Evolutionary conservation across 1,139 yeast species (phyloP).

Genomic region (Candida sanyaensis): DNA sequence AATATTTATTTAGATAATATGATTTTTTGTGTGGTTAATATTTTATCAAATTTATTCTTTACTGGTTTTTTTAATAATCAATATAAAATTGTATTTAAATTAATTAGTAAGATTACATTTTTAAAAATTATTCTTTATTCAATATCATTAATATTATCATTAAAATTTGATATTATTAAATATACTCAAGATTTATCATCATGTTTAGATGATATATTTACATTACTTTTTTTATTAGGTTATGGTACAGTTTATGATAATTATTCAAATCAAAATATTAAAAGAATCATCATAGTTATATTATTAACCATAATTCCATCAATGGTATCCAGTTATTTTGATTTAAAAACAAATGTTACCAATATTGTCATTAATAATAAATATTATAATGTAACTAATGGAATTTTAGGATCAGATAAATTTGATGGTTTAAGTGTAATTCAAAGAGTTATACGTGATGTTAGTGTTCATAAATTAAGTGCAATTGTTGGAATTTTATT

Average conservation of each 20-base stretch:
- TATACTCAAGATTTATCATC: slow-evolving; percentile 8
- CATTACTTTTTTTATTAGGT: slow-evolving; percentile 10
- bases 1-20: slow-evolving; percentile 7
- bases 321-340: slow-evolving; percentile 8
- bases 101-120: slow-evolving; percentile 3
- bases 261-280: slow-evolving; percentile 1
- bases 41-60: slow-evolving; percentile 2
- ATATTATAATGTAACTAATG: slow-evolving; percentile 8
- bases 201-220: slow-evolving; percentile 10
- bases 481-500: slow-evolving; percentile 7
- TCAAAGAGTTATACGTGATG: slow-evolving; percentile 5
- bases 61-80: background rate
- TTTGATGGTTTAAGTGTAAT: slow-evolving; percentile 9
- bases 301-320: slow-evolving; percentile 8
- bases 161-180: slow-evolving; percentile 5
- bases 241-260: slow-evolving; percentile 8
- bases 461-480: slow-evolving; percentile 1
- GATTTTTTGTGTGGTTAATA: slow-evolving; percentile 5
- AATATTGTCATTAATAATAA: slow-evolving; percentile 7
- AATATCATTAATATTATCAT: slow-evolving; percentile 4
- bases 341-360: slow-evolving; percentile 8
- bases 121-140: background rate
- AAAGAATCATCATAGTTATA: slow-evolving; percentile 2
- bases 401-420: slow-evolving; percentile 10
- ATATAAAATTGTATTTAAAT: background rate